Evolutionary conservation across 352 stramenopile genomes (phyloP).

Genomic region (Albugo candida): DNA sequence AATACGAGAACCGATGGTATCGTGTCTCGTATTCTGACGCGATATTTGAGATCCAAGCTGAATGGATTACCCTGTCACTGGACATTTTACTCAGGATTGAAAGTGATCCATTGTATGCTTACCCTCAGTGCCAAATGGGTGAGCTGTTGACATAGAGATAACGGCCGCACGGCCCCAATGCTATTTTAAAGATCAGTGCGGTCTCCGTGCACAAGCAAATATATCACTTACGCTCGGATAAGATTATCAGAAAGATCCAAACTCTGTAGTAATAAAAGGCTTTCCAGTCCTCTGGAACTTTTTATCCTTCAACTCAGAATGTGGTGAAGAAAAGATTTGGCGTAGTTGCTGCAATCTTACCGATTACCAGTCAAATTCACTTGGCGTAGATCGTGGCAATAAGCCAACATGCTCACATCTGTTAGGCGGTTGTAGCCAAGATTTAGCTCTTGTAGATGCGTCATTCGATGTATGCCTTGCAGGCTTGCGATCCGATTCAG

Average conservation of each 20-base stretch:
- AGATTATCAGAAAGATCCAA: slow-evolving; percentile 58
- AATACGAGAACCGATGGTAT: slow-evolving; percentile 51
- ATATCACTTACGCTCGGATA: slow-evolving; percentile 34
- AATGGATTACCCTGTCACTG: slow-evolving; percentile 28
- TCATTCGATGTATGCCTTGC: slow-evolving; percentile 32
- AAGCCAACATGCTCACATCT: slow-evolving; percentile 42
- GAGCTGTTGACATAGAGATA: slow-evolving; percentile 46
- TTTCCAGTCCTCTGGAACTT: slow-evolving; percentile 46
- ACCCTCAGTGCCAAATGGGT: slow-evolving; percentile 36
- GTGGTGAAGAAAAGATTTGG: background rate
- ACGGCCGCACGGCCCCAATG: slow-evolving; percentile 29
- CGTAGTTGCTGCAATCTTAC: slow-evolving; percentile 7
- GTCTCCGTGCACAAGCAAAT: background rate
- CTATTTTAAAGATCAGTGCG: slow-evolving; percentile 8
- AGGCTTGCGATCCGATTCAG: slow-evolving; percentile 36
- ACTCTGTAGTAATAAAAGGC: slow-evolving; percentile 30
- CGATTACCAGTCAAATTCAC: slow-evolving; percentile 57
- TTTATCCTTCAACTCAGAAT: slow-evolving; percentile 14
- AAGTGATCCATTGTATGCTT: background rate
- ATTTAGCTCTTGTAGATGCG: slow-evolving; percentile 41
- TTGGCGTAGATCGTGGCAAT: slow-evolving; percentile 28
- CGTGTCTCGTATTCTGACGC: slow-evolving; percentile 47
- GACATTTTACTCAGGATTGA: background rate
- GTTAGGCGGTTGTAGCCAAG: slow-evolving; percentile 42
- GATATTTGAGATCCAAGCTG: slow-evolving; percentile 32